A percentile compares a stretch with the other conserved stretches of the same genome.
phyloP scores from a whole-genome alignment of 2,329 filamentous ascomycete genomes.

The Penicillium psychrosexuale region DNA sequence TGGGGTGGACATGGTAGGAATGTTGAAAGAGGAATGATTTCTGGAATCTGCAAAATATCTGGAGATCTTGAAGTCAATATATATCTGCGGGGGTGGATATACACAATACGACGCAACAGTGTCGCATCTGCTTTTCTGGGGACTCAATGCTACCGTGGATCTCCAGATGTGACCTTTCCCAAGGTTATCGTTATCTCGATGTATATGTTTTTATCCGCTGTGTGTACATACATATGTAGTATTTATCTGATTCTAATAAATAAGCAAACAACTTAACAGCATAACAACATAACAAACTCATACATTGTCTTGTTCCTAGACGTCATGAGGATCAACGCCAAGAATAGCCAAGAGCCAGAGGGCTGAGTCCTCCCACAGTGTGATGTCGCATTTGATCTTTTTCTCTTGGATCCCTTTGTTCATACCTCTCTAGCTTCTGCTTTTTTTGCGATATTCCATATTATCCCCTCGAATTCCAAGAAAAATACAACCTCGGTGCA shows the following conservation, averaged over 20 bases:
- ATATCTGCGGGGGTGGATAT: constrained; percentile 5
- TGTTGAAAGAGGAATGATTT: not conserved
- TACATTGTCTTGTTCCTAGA: not conserved
- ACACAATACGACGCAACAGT: not conserved
- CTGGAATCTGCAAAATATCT: not conserved
- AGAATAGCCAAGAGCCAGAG: constrained; percentile 3
- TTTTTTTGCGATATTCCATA: not conserved
- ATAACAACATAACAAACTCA: not conserved
- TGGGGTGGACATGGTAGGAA: constrained; percentile 24
- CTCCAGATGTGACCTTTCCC: constrained; percentile 11
- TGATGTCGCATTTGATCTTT: not conserved
- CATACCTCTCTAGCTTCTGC: not conserved
- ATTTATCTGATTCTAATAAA: no score
- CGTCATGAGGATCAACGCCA: constrained; percentile 7
- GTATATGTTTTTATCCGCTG: not conserved
- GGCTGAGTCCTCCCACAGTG: constrained; percentile 1
- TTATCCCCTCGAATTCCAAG: not conserved
- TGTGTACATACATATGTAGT: not conserved
- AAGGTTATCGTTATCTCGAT: not conserved
- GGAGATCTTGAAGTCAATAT: not conserved
- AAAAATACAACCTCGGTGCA: not conserved
- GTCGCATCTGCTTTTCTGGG: not conserved
- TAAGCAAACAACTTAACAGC: no score
- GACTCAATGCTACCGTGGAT: constrained; percentile 18
- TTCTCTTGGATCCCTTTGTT: not conserved